These are phyloP conservation scores for Houttuynia cordata DNA, from an alignment of 164 flowering plant genomes.

Conservation along the genomic window DNA sequence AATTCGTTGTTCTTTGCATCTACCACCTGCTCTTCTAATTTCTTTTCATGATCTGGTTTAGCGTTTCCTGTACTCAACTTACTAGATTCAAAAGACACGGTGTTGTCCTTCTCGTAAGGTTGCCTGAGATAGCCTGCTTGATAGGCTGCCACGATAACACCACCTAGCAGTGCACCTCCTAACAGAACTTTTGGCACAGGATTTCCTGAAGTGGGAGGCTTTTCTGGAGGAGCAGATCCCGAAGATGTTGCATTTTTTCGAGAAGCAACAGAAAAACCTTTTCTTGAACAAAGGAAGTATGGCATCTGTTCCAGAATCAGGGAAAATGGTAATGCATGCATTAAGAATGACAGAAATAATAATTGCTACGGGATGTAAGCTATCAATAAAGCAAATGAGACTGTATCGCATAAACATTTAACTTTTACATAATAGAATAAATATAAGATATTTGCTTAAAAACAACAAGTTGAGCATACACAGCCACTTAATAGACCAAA, in stretches of 20 bases:
- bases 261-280: conserved; percentile 37
- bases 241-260: conserved; percentile 14
- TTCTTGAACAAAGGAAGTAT: conserved; percentile 31
- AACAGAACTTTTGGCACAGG: conserved; percentile 23
- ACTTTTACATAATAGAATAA: too few relatives aligned
- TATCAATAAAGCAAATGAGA: too few relatives aligned
- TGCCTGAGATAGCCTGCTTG: conserved; percentile 44
- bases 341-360: too few relatives aligned
- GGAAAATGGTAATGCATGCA: too few relatives aligned
- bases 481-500: too few relatives aligned
- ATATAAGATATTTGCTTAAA: too few relatives aligned
- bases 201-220: conserved; percentile 28
- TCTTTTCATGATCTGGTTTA: conserved; percentile 4
- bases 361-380: not conserved
- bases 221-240: conserved; percentile 20
- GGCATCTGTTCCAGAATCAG: conserved; percentile 24
- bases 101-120: conserved; percentile 18
- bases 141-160: conserved; percentile 40
- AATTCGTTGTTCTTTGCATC: conserved; percentile 15
- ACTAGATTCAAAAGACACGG: conserved; percentile 4
- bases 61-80: conserved; percentile 3
- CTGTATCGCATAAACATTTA: too few relatives aligned
- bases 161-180: conserved; percentile 46
- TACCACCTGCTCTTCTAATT: conserved; percentile 4
- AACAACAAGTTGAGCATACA: too few relatives aligned